These are phyloP conservation scores for Cryptococcus maquisensis DNA, from an alignment of 1,284 basidiomycete species.

Conservation along the genomic window DNA sequence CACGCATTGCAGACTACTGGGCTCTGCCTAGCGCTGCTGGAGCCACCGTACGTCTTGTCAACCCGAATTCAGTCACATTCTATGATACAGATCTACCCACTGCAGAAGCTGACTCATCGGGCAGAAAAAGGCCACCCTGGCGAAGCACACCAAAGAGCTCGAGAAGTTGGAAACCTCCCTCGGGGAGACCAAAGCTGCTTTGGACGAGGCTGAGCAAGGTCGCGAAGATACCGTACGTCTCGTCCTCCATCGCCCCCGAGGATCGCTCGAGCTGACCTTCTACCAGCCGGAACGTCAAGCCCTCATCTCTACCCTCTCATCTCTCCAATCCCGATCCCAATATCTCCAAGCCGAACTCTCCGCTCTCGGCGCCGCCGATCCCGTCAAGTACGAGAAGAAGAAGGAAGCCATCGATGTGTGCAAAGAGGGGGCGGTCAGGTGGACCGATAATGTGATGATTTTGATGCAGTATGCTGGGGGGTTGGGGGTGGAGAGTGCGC, in stretches of 20 bases:
- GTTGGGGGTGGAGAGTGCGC: conserved; percentile 21
- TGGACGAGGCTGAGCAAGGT: conserved; percentile 57
- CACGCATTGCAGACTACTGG: conserved; percentile 67
- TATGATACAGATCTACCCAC: background rate
- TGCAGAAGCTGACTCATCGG: background rate
- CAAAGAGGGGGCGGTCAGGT: conserved; percentile 71
- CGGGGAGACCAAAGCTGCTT: conserved; percentile 37
- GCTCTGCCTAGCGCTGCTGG: conserved; percentile 83
- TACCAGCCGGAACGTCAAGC: conserved; percentile 43
- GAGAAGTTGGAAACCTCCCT: conserved; percentile 48
- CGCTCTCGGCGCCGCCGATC: conserved; percentile 74
- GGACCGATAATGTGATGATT: conserved; percentile 57
- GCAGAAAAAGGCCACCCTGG: conserved; percentile 54
- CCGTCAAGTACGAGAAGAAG: conserved; percentile 69
- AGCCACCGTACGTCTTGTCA: conserved; percentile 56
- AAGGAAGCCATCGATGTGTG: conserved; percentile 64
- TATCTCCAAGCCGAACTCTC: conserved; percentile 56
- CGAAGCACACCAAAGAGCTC: conserved; percentile 56
- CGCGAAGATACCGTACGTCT: conserved; percentile 61
- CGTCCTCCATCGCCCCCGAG: too few relatives aligned
- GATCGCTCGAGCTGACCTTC: background rate
- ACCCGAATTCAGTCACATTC: background rate
- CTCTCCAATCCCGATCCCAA: conserved; percentile 7
- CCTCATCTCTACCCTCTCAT: conserved; percentile 53
- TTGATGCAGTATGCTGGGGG: conserved; percentile 24